Evolutionary conservation across 2,329 filamentous ascomycete species (phyloP), one percentile per base, ranked within the genome.

Genomic region (Hymenoscyphus scutula): DNA sequence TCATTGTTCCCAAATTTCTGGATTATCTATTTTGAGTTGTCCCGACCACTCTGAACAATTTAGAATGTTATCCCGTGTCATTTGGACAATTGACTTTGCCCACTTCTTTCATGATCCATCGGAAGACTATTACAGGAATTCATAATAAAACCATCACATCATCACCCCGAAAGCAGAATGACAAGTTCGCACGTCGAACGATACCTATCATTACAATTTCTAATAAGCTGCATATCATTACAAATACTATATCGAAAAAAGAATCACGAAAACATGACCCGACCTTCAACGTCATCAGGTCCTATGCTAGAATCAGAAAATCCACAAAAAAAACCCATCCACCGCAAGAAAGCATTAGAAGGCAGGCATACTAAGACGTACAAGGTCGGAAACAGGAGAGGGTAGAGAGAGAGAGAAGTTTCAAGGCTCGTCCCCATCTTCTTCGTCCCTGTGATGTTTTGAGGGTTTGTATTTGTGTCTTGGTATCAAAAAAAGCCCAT

Each of bases 201-300:
- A 51, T 48, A 53, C 56, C 25, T 56, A 54, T 58, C 37, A 54
- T 58, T 61, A 63, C 63, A 64, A 62, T 58, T 23, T 53, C 48
- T 53, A 61, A 48, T 30, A 13, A 48, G 23, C 45, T 27, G 11
- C 45, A 19, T 51, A 64, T 45, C 27, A 56, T 61, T 56, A 61
- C 53, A 54, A 54, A 54, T 29, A n/a, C 15, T 17, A 56, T 57
- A 25, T 23, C 48, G 32, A 54, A 51, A 58, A 53, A 55, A 62
- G 5, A 17, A 51, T n/a, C 38, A 45, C n/a, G 8, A 51, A 23
- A 15, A 51, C 45, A 25, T 11, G 19, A 51, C 45, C 41, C 19
- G 4, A 23, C 45, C 45, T 23, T 25, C 41, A 48, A 48, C 19
- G 25, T 11, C 41, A 17, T 41, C 38, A 41, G n/a, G 41, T 48